phyloP scores from a whole-genome alignment of 306 rosid species.

The Neltuma alba region DNA sequence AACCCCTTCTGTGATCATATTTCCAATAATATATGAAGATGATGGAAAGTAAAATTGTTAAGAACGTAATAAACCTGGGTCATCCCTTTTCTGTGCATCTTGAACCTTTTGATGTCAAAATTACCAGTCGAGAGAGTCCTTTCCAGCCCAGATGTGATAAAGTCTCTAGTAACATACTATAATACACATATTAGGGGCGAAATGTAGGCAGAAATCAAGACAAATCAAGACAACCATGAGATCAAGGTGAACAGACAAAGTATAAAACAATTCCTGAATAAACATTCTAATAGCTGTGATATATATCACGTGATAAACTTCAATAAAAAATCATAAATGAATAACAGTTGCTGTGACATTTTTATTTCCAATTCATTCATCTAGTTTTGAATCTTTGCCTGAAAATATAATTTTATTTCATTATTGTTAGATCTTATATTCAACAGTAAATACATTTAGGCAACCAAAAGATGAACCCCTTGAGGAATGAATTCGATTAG shows the following conservation, averaged over 20 bases:
- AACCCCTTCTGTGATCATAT: conserved; percentile 2
- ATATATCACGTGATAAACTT: neutral
- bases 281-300: neutral
- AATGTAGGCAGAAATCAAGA: conserved; percentile 9
- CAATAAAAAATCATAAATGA: neutral
- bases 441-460: too few relatives aligned
- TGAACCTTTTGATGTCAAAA: conserved; percentile 78
- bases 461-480: neutral
- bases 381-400: neutral
- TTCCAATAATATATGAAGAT: neutral
- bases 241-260: neutral
- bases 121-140: conserved; percentile 92
- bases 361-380: neutral
- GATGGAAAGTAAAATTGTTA: neutral
- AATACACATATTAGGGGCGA: neutral
- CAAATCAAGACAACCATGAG: conserved; percentile 12
- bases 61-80: conserved; percentile 65
- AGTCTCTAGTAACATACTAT: conserved; percentile 44
- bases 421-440: too few relatives aligned
- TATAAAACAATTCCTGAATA: neutral
- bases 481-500: conserved; percentile 20
- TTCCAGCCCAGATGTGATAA: conserved; percentile 68
- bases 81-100: conserved; percentile 88
- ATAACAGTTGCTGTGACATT: neutral
- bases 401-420: neutral